A percentile compares a stretch with the other conserved stretches of the same genome.
These are phyloP conservation scores for Davidsoniella neocaledoniae DNA, from an alignment of 2,329 filamentous ascomycete species.

Conservation along the genomic window DNA sequence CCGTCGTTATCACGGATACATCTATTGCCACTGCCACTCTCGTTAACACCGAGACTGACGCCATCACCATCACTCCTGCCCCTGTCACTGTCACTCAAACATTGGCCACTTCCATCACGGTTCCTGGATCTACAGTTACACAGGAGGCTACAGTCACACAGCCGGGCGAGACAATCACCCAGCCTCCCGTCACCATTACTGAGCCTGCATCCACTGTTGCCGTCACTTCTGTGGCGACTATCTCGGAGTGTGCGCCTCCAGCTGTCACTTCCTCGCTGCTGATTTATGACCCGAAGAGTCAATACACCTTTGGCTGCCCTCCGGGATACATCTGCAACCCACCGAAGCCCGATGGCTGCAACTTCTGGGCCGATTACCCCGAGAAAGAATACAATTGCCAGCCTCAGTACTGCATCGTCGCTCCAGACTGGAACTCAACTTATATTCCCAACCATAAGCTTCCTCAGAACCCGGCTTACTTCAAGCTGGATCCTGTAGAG, in stretches of 20 bases:
- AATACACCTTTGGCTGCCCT: slow-evolving; percentile 35
- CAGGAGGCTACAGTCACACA: slow-evolving; percentile 18
- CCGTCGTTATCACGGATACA: slow-evolving; percentile 12
- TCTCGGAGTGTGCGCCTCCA: slow-evolving; percentile 14
- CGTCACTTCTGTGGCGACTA: slow-evolving; percentile 17
- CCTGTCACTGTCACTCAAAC: slow-evolving; percentile 12
- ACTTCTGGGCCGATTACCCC: slow-evolving; percentile 33
- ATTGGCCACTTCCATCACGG: slow-evolving; percentile 1
- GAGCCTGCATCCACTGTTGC: slow-evolving; percentile 17
- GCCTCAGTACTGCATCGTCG: slow-evolving; percentile 26
- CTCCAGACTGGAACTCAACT: slow-evolving; percentile 21
- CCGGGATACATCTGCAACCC: slow-evolving; percentile 37
- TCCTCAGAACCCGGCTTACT: slow-evolving; percentile 33
- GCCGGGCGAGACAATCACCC: slow-evolving; percentile 19
- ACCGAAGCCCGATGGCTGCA: slow-evolving; percentile 30
- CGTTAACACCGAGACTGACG: slow-evolving; percentile 14
- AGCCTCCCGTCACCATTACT: slow-evolving; percentile 17
- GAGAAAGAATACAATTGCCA: slow-evolving; percentile 29
- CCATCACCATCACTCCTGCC: slow-evolving; percentile 17
- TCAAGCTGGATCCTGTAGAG: slow-evolving; percentile 41
- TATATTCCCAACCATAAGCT: background rate
- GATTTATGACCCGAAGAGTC: slow-evolving; percentile 21
- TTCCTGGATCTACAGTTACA: slow-evolving; percentile 12
- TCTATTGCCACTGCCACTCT: slow-evolving; percentile 1
- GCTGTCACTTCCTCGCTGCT: slow-evolving; percentile 23